Evolutionary conservation across 192 early-diverging fungal genomes (phyloP).

Genomic region (Coemansia sp.): DNA sequence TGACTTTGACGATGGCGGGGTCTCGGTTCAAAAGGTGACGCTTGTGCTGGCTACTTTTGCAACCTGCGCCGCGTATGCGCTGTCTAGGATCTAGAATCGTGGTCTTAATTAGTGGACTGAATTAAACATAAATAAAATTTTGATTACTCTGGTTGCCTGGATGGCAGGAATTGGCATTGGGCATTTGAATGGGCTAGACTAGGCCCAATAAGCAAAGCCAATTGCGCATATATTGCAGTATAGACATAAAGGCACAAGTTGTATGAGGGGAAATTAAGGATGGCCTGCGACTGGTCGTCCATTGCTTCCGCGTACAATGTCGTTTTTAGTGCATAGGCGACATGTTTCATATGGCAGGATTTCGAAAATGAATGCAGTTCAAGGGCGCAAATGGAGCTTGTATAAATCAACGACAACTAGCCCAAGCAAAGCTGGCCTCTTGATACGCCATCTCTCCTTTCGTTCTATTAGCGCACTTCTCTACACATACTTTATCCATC

Average conservation of each 20-base stretch:
- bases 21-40: conserved; percentile 24
- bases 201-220: not conserved
- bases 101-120: not conserved
- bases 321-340: not conserved
- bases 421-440: not conserved
- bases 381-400: not conserved
- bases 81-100: conserved; percentile 18
- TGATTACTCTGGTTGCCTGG: not conserved
- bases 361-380: not conserved
- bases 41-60: conserved; percentile 23
- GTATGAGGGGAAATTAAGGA: not conserved
- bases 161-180: not conserved
- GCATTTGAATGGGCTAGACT: not conserved
- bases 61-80: conserved; percentile 31
- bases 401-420: not conserved
- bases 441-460: not conserved
- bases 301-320: not conserved
- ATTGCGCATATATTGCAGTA: not conserved
- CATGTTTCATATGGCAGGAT: conserved; percentile 9
- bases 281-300: not conserved
- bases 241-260: not conserved
- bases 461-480: not conserved
- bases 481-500: not conserved
- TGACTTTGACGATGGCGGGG: conserved; percentile 23
- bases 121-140: not conserved